These are phyloP conservation scores for Helotiales sp. DNA, from an alignment of 2,329 filamentous ascomycete genomes.

Conservation along the genomic window DNA sequence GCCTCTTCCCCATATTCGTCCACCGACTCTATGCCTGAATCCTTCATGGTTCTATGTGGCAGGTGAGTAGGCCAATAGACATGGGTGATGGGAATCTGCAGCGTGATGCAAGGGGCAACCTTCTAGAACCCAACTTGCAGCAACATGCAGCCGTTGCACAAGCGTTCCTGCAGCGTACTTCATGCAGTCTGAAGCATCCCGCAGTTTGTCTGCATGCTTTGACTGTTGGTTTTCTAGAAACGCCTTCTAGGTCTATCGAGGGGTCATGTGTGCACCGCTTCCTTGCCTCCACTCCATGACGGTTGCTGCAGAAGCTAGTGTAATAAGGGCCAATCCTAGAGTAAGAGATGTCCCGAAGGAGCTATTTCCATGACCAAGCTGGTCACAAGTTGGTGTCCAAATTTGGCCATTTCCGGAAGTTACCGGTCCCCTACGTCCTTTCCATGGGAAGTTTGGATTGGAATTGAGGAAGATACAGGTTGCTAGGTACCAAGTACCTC, in stretches of 20 bases:
- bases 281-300: neutral
- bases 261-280: constrained; percentile 3
- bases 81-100: neutral
- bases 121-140: constrained; percentile 1
- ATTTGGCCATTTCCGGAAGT: neutral
- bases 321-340: neutral
- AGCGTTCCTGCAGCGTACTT: constrained; percentile 2
- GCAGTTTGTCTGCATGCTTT: neutral
- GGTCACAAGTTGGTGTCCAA: neutral
- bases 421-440: too few relatives aligned
- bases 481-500: neutral
- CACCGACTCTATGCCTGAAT: neutral
- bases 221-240: constrained; percentile 5
- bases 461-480: neutral
- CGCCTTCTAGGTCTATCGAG: constrained; percentile 2
- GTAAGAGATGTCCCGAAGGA: neutral
- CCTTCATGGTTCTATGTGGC: neutral
- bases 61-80: neutral
- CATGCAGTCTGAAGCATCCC: neutral
- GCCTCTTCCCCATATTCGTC: neutral
- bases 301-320: neutral
- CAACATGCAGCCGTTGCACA: neutral
- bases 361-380: neutral
- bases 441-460: too few relatives aligned
- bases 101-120: constrained; percentile 1